Evolutionary conservation across 768 basidiomycete species (phyloP).

Genomic region (Vararia minispora): DNA sequence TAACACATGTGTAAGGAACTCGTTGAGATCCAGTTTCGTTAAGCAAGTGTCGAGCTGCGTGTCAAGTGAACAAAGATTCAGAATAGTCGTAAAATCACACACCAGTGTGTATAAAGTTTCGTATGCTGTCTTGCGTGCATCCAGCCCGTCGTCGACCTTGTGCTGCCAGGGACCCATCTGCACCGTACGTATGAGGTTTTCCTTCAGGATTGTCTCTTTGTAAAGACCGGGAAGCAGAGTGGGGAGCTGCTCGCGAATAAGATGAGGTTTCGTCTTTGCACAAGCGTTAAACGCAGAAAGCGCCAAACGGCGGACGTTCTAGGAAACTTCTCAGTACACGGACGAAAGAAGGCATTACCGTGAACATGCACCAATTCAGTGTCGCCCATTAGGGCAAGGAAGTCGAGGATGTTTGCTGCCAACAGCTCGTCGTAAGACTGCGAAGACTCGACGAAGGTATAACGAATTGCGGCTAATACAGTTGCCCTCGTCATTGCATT

Average conservation of each 20-base stretch:
- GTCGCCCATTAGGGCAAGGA: slow-evolving; percentile 86
- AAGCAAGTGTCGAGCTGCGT: slow-evolving; percentile 83
- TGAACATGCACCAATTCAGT: slow-evolving; percentile 56
- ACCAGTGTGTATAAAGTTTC: slow-evolving; percentile 96
- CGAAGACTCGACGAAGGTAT: slow-evolving; percentile 80
- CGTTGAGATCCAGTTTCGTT: slow-evolving; percentile 74
- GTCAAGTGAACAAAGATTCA: not conserved
- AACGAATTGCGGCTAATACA: slow-evolving; percentile 86
- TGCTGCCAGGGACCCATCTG: slow-evolving; percentile 98
- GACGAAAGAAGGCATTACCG: too few species aligned
- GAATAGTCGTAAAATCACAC: slow-evolving; percentile 18
- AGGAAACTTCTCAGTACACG: slow-evolving; percentile 6
- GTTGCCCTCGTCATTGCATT: slow-evolving; percentile 73
- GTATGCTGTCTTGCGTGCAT: slow-evolving; percentile 93
- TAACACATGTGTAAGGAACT: slow-evolving; percentile 74
- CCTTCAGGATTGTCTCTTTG: slow-evolving; percentile 72
- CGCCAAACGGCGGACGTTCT: slow-evolving; percentile 88
- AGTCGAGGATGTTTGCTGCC: slow-evolving; percentile 79
- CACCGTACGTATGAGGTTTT: slow-evolving; percentile 74
- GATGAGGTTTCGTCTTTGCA: slow-evolving; percentile 87
- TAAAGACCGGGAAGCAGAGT: slow-evolving; percentile 75
- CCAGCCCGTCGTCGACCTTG: slow-evolving; percentile 93
- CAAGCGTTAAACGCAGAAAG: slow-evolving; percentile 90
- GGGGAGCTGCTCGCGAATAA: slow-evolving; percentile 76
- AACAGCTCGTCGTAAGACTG: slow-evolving; percentile 85